Percentiles rank a stretch among this genome's conserved stretches.
phyloP scores from a whole-genome alignment of 129 eudicot genomes.

The Centella asiatica region DNA sequence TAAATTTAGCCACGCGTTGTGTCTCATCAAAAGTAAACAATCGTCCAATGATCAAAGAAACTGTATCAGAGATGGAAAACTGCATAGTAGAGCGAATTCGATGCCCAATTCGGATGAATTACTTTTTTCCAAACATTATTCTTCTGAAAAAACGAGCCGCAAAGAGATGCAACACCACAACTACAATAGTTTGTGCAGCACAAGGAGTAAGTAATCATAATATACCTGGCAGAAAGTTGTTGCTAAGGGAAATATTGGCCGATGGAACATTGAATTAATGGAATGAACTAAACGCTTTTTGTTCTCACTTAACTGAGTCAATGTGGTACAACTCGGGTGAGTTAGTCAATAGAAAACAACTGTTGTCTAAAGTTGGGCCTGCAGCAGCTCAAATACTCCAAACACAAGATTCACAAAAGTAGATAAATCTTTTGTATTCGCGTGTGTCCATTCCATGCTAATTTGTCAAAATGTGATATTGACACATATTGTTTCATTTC shows the following conservation, averaged over 20 bases:
- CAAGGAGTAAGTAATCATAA: slow-evolving; percentile 16
- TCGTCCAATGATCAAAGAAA: slow-evolving; percentile 56
- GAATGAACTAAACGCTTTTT: no score
- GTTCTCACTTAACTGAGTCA: not conserved
- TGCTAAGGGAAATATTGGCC: slow-evolving; percentile 55
- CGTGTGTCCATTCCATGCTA: no score
- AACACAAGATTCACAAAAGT: slow-evolving; percentile 25
- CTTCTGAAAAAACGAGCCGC: slow-evolving; percentile 15
- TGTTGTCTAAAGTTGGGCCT: slow-evolving; percentile 1
- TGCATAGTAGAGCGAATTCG: slow-evolving; percentile 12
- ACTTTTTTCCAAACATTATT: slow-evolving; percentile 16
- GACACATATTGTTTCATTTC: no score
- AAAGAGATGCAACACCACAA: not conserved
- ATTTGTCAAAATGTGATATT: no score
- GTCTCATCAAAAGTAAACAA: slow-evolving; percentile 24
- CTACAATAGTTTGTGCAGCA: slow-evolving; percentile 16
- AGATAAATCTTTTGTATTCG: no score
- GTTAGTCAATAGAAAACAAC: slow-evolving; percentile 1
- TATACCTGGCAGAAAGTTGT: slow-evolving; percentile 25
- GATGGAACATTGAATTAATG: slow-evolving; percentile 28
- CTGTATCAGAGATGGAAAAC: slow-evolving; percentile 33
- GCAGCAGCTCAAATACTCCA: slow-evolving; percentile 18
- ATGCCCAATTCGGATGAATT: slow-evolving; percentile 26
- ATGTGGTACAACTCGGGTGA: not conserved
- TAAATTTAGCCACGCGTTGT: slow-evolving; percentile 48